Evolutionary conservation across 176 grass and related monocot genomes (phyloP).

Genomic region (Oryza officinalis): DNA sequence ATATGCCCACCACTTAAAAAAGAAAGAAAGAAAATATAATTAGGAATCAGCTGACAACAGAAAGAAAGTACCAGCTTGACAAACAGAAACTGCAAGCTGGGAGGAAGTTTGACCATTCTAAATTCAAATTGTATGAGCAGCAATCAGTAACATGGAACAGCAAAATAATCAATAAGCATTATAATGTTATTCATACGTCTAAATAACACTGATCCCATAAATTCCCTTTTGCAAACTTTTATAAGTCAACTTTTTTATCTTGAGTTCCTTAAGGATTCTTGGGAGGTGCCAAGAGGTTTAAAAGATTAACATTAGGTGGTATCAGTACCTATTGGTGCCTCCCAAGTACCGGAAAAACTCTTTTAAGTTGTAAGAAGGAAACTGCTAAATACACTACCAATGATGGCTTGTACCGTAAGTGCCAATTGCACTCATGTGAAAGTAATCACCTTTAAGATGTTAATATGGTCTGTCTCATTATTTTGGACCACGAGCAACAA

Average conservation of each 20-base stretch:
- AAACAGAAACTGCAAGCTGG: background rate
- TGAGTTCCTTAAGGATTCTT: background rate
- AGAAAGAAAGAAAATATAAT: background rate
- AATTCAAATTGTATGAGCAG: background rate
- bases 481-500: slow-evolving; percentile 86
- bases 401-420: slow-evolving; percentile 7
- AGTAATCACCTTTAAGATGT: slow-evolving; percentile 89
- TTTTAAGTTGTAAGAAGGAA: slow-evolving; percentile 4
- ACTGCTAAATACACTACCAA: background rate
- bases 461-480: slow-evolving; percentile 97
- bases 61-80: background rate
- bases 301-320: background rate
- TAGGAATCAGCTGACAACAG: background rate
- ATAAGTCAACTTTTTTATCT: background rate
- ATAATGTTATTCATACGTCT: background rate
- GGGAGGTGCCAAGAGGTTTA: background rate
- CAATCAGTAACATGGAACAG: background rate
- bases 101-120: background rate
- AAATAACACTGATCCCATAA: slow-evolving; percentile 8
- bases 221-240: background rate
- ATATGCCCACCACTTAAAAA: background rate
- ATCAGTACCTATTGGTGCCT: background rate
- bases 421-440: background rate
- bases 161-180: slow-evolving; percentile 1
- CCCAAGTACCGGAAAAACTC: background rate